Base-by-base conservation (phyloP, 495 filamentous ascomycete genomes). In the Paragyromitra xinjiangensis region DNA sequence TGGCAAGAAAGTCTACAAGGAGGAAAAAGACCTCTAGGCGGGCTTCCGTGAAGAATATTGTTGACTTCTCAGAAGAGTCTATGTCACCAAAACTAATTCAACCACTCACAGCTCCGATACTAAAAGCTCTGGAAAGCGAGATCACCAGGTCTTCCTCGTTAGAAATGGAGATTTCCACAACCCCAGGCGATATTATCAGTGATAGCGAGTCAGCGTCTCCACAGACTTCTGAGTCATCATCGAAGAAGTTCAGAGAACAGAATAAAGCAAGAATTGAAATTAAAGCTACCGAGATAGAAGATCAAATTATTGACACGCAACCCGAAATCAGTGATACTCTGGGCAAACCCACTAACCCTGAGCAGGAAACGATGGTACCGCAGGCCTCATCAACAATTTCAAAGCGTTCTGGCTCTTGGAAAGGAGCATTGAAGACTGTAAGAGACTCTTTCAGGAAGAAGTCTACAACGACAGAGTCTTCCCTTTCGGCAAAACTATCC, bases 341-440 rank as follows among this genome's bases (percentile, higher is more conserved):
- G 9, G 34, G 19, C 7, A 50, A 16, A 19, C n/a, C 5, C n/a
- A 19, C n/a, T 26, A 39, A n/a, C 58, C 3, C 9, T 34, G 26
- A 40, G 40, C 29, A 22, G 8, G 51, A 22, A 39, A 34, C 22
- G n/a, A 3, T 39, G 8, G 26, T 42, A 8, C 40, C 50, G 8
- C 37, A 64, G 6, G 59, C 67, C 14, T 59, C 19, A 5, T 76
- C 68, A 11, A 29, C 14, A 2, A 3, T 53, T 45, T 73, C 73
- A 7, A 81, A 56, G 29, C 68, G 44, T n/a, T 69, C 79, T 24
- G 59, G 78, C 16, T 65, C 69, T 53, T 63, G 80, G 69, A 80
- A 69, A 39, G 69, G 63, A 4, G 62, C 65, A 16, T 73, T 81
- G 29, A 71, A 42, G 39, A 56, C 53, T 53, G 64, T 81, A 9